Evolutionary conservation across 2,329 filamentous ascomycete genomes (phyloP), one percentile per base, ranked within the genome.

Genomic region (Chrysosporium queenslandicum): DNA sequence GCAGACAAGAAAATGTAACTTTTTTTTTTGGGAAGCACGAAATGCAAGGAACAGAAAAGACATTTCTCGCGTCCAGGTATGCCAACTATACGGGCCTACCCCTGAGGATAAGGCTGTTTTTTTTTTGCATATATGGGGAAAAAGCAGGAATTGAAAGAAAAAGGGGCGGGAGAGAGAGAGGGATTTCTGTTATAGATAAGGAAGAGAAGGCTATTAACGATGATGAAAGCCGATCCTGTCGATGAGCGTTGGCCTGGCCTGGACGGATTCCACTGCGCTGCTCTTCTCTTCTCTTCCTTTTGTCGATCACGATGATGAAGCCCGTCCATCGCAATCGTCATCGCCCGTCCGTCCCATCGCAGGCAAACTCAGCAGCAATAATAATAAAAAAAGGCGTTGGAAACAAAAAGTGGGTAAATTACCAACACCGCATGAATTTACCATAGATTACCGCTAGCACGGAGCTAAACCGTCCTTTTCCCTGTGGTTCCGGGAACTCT

Each of bases 11-110:
- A n/a, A n/a, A 43, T 27, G 41, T 43, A 43, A 43, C 23, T n/a
- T n/a, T n/a, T n/a, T n/a, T n/a, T 43, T 29, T 27, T 43, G 41
- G 23, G 5, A 12, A 29, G 11, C 4, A 43, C 12, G 30, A 29
- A 29, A 36, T 47, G 45, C 45, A 47, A 47, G 45, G 45, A 47
- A 47, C 45, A 37, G 45, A 29, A 46, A 34, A n/a, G n/a, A n/a
- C n/a, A n/a, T n/a, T n/a, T n/a, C 27, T 9, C 25, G 39, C 9
- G 34, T 14, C n/a, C 37, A 41, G 47, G 36, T 23, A 46, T 23
- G 9, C 12, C 9, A 18, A 14, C 23, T 18, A 43, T 43, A 43
- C 40, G 43, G 43, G 29, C 30, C 16, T 29, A 23, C 25, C 43
- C 43, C 43, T 23, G 43, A 14, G n/a, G n/a, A 20, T 46, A 34